Conservation (phyloP, 75 land plant genomes). For the Pinus albicaulis region DNA sequence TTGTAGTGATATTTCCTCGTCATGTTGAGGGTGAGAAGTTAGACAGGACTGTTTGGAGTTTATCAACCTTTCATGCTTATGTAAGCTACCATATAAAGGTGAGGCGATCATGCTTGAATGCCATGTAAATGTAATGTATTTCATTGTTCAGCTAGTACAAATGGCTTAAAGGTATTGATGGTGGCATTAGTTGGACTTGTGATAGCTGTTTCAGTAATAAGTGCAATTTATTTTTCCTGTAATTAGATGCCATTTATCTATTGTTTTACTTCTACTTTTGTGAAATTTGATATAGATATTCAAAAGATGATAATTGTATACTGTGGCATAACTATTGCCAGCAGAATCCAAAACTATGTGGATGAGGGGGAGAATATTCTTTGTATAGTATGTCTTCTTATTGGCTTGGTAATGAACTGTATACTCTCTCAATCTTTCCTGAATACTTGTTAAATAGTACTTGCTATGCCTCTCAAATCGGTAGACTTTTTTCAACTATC, state of each 20-base stretch:
- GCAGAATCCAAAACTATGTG: not conserved
- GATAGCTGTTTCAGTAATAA: not conserved
- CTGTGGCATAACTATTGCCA: not conserved
- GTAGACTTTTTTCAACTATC: not conserved
- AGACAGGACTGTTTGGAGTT: constrained; percentile 88
- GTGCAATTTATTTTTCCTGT: not conserved
- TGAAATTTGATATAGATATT: not conserved
- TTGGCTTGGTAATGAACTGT: not conserved
- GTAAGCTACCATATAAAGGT: constrained; percentile 99
- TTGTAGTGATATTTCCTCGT: constrained; percentile 82
- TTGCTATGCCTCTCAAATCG: not conserved
- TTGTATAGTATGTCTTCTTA: not conserved
- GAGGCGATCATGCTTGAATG: not conserved
- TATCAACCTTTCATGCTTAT: constrained; percentile 94
- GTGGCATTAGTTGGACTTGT: not conserved
- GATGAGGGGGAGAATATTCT: not conserved
- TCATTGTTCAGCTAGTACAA: not conserved
- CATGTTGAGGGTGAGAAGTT: constrained; percentile 92
- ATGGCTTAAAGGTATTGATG: not conserved
- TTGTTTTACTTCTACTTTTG: not conserved
- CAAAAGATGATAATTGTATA: not conserved
- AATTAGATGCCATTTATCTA: not conserved
- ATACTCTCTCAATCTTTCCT: not conserved
- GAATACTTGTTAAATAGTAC: not conserved
- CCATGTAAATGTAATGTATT: not conserved